These are phyloP conservation scores for Lobulomyces angularis DNA, from an alignment of 192 early-diverging fungal species.

Conservation along the genomic window DNA sequence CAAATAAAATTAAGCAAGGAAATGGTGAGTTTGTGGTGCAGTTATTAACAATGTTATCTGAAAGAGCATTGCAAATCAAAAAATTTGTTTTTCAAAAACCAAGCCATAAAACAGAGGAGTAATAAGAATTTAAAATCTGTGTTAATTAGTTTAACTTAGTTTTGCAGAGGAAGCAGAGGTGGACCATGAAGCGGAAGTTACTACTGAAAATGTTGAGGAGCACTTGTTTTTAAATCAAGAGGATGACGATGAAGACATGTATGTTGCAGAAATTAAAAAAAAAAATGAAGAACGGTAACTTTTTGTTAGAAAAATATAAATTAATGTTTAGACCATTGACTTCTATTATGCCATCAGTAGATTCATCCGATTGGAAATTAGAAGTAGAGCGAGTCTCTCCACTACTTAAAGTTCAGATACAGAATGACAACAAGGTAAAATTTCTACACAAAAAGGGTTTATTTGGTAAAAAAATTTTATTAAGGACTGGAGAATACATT, in stretches of 20 bases:
- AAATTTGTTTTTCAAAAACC: constrained; percentile 35
- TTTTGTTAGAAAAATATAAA: no score
- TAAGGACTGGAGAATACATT: constrained; percentile 46
- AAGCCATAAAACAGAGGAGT: constrained; percentile 43
- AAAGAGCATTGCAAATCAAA: constrained; percentile 21
- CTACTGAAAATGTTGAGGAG: constrained; percentile 41
- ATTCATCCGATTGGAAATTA: constrained; percentile 36
- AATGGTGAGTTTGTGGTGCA: constrained; percentile 38
- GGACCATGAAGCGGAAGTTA: constrained; percentile 46
- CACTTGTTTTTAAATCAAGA: constrained; percentile 24
- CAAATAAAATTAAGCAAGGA: constrained; percentile 40
- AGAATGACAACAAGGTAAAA: constrained; percentile 52
- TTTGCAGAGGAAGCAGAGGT: constrained; percentile 53
- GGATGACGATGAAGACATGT: constrained; percentile 23
- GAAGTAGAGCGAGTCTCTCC: constrained; percentile 50
- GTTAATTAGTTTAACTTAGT: constrained; percentile 10
- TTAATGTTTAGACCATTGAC: background rate
- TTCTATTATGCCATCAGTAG: constrained; percentile 22
- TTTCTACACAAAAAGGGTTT: no score
- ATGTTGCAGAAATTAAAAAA: constrained; percentile 1
- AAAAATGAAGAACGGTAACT: background rate
- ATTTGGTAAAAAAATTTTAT: no score
- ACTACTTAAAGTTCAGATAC: constrained; percentile 32
- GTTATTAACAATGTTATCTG: constrained; percentile 26
- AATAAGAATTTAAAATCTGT: constrained; percentile 2